Base-by-base conservation (phyloP, 2,329 filamentous ascomycete genomes). In the Microdochium nivale region DNA sequence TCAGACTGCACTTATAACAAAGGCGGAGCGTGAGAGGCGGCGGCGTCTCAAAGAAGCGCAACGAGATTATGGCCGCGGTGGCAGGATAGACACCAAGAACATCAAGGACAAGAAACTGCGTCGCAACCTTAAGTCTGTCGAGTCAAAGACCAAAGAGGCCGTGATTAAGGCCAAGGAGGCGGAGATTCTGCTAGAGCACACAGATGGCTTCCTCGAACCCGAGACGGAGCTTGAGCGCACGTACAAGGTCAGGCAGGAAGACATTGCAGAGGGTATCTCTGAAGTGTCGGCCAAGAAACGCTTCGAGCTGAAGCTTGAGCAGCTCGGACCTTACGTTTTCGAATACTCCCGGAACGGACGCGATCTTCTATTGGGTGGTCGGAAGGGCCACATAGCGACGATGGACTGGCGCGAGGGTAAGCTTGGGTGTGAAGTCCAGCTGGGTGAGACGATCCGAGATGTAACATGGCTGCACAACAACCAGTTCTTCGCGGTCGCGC, bases 381-480 rank as follows among this genome's bases (percentile, higher is more conserved):
- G 90, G 54, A 96, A 96, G 70, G 94, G 94, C 14, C 94, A 99
- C 81, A 77, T 99, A 58, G 92, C 94, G 52, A 92, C 88, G 1
- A 95, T 97, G 82, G 91, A 99, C 70, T 99, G 94, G 92, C 79
- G 92, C 56, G 86, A 87, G 59, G 92, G 91, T 43, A 96, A 91
- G 68, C 73, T 96, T 54, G 89, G 88, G 7, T 96, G 90, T 65
- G 94, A 99, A 67, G 63, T 97, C 56, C 90, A 99, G 65, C 76
- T 99, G 55, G 83, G 85, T 49, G 94, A 99, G 74, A 97, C 90
- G 0, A 79, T 97, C 13, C 79, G 92, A 50, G 92, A 96, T 70
- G 86, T 87, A 25, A 86, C 85, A 64, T 99, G 90, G 88, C 77
- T 97, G 61, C 90, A 96, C 71, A 96, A 96, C 67, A 91, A 94